Percentiles rank a stretch among this genome's conserved stretches.
phyloP scores from a whole-genome alignment of 306 rosid species.

The Quercus mongolica region DNA sequence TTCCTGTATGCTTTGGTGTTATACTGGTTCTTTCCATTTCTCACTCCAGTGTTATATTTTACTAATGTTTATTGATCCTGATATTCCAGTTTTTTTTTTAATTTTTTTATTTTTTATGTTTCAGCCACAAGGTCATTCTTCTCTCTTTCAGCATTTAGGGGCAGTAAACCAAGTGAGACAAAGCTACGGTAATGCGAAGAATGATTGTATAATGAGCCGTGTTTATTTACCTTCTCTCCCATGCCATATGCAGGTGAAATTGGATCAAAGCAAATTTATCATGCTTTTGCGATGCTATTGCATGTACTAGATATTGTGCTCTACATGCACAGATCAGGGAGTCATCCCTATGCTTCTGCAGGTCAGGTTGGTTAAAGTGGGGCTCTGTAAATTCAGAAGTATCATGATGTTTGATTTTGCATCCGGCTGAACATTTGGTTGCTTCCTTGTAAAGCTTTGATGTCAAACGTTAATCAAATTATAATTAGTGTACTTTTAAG shows the following conservation, averaged over 20 bases:
- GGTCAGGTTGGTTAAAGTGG: neutral
- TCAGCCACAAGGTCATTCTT: conserved; percentile 93
- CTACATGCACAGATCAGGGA: conserved; percentile 8
- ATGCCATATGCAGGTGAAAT: conserved; percentile 15
- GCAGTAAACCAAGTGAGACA: conserved; percentile 54
- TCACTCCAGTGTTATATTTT: neutral
- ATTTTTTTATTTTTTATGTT: conserved; percentile 23
- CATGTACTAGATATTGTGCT: neutral
- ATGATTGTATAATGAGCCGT: neutral
- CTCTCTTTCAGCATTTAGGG: conserved; percentile 98
- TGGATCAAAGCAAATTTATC: conserved; percentile 17
- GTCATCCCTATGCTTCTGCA: neutral
- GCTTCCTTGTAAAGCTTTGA: neutral
- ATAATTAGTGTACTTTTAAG: neutral
- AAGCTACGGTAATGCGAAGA: conserved; percentile 36
- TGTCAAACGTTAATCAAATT: neutral
- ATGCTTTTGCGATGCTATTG: conserved; percentile 3
- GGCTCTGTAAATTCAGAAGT: neutral
- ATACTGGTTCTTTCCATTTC: conserved; percentile 5
- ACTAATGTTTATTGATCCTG: neutral
- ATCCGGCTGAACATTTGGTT: neutral
- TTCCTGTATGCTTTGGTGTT: neutral
- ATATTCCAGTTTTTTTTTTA: neutral
- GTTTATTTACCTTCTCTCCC: conserved; percentile 9
- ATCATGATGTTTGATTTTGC: neutral